Conservation (phyloP, 768 basidiomycete genomes). For the Dentipellis fragilis region DNA sequence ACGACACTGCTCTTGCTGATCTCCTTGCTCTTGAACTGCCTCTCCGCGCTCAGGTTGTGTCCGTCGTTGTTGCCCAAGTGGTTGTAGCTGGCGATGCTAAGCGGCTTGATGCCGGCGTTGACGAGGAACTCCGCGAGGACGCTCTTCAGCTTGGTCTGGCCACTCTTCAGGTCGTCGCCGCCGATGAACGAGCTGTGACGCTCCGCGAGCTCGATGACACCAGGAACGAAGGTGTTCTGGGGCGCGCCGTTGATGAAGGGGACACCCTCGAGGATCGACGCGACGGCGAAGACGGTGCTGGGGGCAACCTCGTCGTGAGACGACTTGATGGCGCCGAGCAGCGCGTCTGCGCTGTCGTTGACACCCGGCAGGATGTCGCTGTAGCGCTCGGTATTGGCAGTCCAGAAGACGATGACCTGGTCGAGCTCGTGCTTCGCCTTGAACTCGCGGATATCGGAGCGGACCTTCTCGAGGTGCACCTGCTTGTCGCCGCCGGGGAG, state of each 20-base stretch:
- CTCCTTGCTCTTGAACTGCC: slow-evolving; percentile 97
- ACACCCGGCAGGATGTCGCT: slow-evolving; percentile 88
- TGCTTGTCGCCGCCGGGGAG: slow-evolving; percentile 82
- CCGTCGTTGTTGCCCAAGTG: slow-evolving; percentile 99
- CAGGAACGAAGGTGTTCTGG: slow-evolving; percentile 98
- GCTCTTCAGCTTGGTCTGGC: slow-evolving; percentile 95
- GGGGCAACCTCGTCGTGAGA: slow-evolving; percentile 95
- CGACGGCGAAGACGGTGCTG: slow-evolving; percentile 91
- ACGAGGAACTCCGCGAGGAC: slow-evolving; percentile 98
- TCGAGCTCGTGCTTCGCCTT: slow-evolving; percentile 77
- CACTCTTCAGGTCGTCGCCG: slow-evolving; percentile 96
- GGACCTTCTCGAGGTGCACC: slow-evolving; percentile 83
- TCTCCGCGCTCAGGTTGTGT: slow-evolving; percentile 79
- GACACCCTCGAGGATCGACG: slow-evolving; percentile 87
- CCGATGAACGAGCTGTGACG: slow-evolving; percentile 86
- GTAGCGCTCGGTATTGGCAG: slow-evolving; percentile 98
- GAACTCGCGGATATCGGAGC: slow-evolving; percentile 90
- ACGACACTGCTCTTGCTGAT: slow-evolving; percentile 96
- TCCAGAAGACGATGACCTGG: slow-evolving; percentile 93
- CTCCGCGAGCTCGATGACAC: slow-evolving; percentile 88
- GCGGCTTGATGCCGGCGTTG: slow-evolving; percentile 96
- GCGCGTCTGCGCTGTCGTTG: slow-evolving; percentile 87
- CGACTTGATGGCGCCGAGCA: slow-evolving; percentile 70
- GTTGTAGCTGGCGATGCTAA: slow-evolving; percentile 96
- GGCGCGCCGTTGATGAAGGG: slow-evolving; percentile 97